Evolutionary conservation across 768 basidiomycete species (phyloP), one percentile per base, ranked within the genome.

Genomic region (Suillus variegatus): DNA sequence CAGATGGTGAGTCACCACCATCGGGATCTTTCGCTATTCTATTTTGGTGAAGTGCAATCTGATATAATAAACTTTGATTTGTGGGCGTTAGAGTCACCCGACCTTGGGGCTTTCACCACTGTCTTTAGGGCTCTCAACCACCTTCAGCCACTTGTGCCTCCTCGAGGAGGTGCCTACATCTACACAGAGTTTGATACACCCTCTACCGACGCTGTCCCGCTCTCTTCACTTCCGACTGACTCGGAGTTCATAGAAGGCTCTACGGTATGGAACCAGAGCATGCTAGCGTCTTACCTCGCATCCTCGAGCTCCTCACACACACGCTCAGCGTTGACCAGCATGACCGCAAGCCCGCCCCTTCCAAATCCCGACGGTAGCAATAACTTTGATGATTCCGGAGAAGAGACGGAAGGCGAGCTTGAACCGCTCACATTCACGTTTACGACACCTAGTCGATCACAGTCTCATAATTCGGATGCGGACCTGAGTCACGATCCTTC

Each of bases 61-160:
- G 16, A 51, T 28, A 14, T 16, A n/a, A 49, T 49, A 2, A 22
- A 49, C 22, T 49, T 22, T 49, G 16, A 38, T 62, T 62, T 32
- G n/a, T 38, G 22, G 61, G 43, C 41, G 41, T 62, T 75, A 86
- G 85, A 91, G 73, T 83, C 84, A 65, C 90, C 90, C 51, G 89
- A 91, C 75, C 82, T 92, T 9, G 91, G 91, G 8, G 88, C 88
- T 10, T 92, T 92, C 75, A 84, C 81, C 16, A 81, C 85, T 43
- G 88, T 92, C 28, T 84, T 92, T 55, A 83, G 89, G n/a, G 90
- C 87, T 63, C 80, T 88, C 76, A 82, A 79, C 22, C 82, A 88
- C 63, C 72, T 88, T 0, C 86, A 88, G 66, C 86, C 81, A 4
- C 82, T 80, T 77, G 72, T 65, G 28, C 52, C 52, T 51, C 73